Conservation (phyloP, 2,329 filamentous ascomycete genomes). For the Dactylonectria estremocensis region DNA sequence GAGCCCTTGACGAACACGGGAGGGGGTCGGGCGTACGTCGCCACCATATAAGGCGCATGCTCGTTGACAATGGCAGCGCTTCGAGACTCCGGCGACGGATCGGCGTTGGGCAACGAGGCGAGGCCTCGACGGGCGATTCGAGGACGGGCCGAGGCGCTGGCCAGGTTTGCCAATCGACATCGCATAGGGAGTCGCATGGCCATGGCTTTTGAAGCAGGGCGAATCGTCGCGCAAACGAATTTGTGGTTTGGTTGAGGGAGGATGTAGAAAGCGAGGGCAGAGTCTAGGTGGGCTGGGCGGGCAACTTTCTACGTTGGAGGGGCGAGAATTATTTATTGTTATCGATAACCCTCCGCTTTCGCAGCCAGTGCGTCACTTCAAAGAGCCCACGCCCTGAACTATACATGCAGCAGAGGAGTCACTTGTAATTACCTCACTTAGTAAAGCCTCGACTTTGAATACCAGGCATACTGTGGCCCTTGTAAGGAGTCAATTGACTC, state of each 20-base stretch:
- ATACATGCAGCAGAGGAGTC: conserved; percentile 24
- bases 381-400: conserved; percentile 12
- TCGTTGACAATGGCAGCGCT: conserved; percentile 83
- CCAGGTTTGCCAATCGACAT: conserved; percentile 54
- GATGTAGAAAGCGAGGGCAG: conserved; percentile 1
- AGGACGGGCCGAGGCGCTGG: conserved; percentile 42
- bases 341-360: conserved; percentile 52
- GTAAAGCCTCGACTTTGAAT: not conserved
- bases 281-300: conserved; percentile 22
- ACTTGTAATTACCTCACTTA: conserved; percentile 10
- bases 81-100: conserved; percentile 80
- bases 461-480: not conserved
- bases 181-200: conserved; percentile 58
- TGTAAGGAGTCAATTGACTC: conserved; percentile 1
- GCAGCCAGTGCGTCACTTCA: conserved; percentile 40
- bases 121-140: conserved; percentile 50
- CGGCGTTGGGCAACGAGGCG: conserved; percentile 72
- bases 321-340: conserved; percentile 47
- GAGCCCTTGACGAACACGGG: conserved; percentile 92
- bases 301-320: conserved; percentile 9
- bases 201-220: conserved; percentile 50
- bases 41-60: conserved; percentile 91
- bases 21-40: conserved; percentile 91
- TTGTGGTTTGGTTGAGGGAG: not conserved
- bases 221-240: not conserved